phyloP scores from a whole-genome alignment of 192 early-diverging fungal species.

The Mortierella claussenii region DNA sequence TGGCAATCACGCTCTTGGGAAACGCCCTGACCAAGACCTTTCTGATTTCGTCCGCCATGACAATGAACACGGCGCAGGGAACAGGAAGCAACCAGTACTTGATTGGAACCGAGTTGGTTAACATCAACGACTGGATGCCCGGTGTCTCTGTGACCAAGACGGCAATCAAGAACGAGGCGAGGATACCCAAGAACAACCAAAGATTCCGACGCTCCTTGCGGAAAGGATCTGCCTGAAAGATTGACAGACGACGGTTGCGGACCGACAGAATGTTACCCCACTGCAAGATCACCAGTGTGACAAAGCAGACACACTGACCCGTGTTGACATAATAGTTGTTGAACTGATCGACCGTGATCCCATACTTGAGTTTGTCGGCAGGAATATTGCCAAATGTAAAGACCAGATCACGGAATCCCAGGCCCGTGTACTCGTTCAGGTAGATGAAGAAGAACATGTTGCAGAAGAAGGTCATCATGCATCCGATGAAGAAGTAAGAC shows the following conservation, averaged over 20 bases:
- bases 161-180: slow-evolving; percentile 57
- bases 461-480: slow-evolving; percentile 72
- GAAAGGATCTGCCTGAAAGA: slow-evolving; percentile 71
- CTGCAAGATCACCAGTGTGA: slow-evolving; percentile 69
- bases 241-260: slow-evolving; percentile 66
- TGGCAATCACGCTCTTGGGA: slow-evolving; percentile 63
- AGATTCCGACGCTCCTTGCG: slow-evolving; percentile 66
- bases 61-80: slow-evolving; percentile 62
- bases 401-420: slow-evolving; percentile 55
- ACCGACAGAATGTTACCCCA: slow-evolving; percentile 67
- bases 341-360: slow-evolving; percentile 62
- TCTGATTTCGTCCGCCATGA: slow-evolving; percentile 71
- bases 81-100: slow-evolving; percentile 76
- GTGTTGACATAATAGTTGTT: slow-evolving; percentile 52
- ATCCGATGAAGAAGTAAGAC: slow-evolving; percentile 83
- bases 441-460: slow-evolving; percentile 80
- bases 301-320: slow-evolving; percentile 72
- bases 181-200: slow-evolving; percentile 60
- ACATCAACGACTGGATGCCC: slow-evolving; percentile 66
- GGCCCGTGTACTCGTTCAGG: slow-evolving; percentile 66
- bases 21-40: slow-evolving; percentile 63
- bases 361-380: slow-evolving; percentile 42
- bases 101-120: slow-evolving; percentile 65
- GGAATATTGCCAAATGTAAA: slow-evolving; percentile 38
- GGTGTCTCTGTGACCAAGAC: slow-evolving; percentile 65